phyloP scores from a whole-genome alignment of 495 filamentous ascomycete genomes.

The Cairneyella variabilis region DNA sequence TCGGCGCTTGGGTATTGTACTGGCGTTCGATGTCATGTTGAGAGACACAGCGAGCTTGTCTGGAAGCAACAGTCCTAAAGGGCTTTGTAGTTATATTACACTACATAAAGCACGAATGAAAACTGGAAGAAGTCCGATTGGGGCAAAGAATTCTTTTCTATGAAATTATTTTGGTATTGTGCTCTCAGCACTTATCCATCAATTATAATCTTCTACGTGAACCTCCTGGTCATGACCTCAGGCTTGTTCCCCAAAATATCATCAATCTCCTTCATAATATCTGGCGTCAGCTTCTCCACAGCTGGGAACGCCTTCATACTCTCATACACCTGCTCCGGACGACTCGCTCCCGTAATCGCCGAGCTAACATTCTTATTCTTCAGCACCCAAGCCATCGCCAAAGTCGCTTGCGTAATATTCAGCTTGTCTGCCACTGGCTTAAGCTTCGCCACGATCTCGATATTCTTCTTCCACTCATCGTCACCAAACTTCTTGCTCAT shows the following conservation, averaged over 20 bases:
- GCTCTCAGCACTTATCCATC: no score
- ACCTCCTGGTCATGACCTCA: slow-evolving; percentile 32
- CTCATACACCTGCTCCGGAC: slow-evolving; percentile 68
- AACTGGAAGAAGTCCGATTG: no score
- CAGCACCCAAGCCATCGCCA: slow-evolving; percentile 77
- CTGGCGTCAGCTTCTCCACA: slow-evolving; percentile 59
- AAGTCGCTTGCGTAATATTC: slow-evolving; percentile 57
- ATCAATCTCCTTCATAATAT: slow-evolving; percentile 69
- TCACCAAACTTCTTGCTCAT: slow-evolving; percentile 42
- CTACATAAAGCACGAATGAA: no score
- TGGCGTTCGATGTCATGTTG: no score
- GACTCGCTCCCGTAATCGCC: slow-evolving; percentile 75
- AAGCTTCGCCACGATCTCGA: slow-evolving; percentile 42
- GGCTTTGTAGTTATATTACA: no score
- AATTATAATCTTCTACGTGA: no score
- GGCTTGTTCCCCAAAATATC: slow-evolving; percentile 63
- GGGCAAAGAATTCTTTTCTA: no score
- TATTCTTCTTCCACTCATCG: slow-evolving; percentile 41
- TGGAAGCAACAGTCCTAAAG: no score
- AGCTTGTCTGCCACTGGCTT: slow-evolving; percentile 65
- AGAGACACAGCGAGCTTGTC: no score
- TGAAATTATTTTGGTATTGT: no score
- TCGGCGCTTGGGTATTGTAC: no score
- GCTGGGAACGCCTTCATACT: slow-evolving; percentile 60
- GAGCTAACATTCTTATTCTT: slow-evolving; percentile 71